Evolutionary conservation across 805 yeast genomes (phyloP).

Genomic region (Wickerhamiella spandovensis): DNA sequence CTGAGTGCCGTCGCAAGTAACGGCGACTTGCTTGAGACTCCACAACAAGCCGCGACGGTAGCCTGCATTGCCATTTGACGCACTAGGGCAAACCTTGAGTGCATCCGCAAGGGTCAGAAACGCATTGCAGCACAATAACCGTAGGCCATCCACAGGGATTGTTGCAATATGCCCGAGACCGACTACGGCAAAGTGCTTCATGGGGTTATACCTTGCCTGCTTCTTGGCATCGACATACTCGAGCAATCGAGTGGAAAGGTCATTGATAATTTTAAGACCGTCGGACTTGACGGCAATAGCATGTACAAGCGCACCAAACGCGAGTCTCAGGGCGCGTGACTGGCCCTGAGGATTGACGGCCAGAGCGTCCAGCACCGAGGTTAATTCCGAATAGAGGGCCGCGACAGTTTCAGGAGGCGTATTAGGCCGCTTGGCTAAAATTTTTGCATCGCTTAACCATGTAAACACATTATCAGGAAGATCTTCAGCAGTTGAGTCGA

Average conservation of each 20-base stretch:
- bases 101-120: slow-evolving; percentile 14
- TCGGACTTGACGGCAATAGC: slow-evolving; percentile 7
- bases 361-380: slow-evolving; percentile 11
- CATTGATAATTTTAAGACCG: slow-evolving; percentile 8
- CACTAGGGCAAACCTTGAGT: slow-evolving; percentile 8
- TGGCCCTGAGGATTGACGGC: slow-evolving; percentile 16
- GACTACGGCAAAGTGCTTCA: slow-evolving; percentile 16
- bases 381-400: slow-evolving; percentile 4
- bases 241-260: slow-evolving; percentile 11
- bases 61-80: slow-evolving; percentile 2
- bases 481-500: neutral
- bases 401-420: neutral
- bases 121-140: slow-evolving; percentile 13
- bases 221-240: slow-evolving; percentile 13
- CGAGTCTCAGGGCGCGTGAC: slow-evolving; percentile 13
- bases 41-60: slow-evolving; percentile 15
- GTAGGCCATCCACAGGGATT: slow-evolving; percentile 7
- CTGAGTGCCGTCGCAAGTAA: slow-evolving; percentile 10
- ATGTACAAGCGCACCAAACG: slow-evolving; percentile 14
- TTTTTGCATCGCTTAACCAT: slow-evolving; percentile 14
- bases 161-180: slow-evolving; percentile 12
- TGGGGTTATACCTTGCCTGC: slow-evolving; percentile 11
- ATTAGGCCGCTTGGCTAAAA: neutral
- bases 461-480: slow-evolving; percentile 1
- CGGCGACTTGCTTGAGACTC: slow-evolving; percentile 11